Evolutionary conservation across 164 flowering plant species (phyloP).

Genomic region (Akebia trifoliata): DNA sequence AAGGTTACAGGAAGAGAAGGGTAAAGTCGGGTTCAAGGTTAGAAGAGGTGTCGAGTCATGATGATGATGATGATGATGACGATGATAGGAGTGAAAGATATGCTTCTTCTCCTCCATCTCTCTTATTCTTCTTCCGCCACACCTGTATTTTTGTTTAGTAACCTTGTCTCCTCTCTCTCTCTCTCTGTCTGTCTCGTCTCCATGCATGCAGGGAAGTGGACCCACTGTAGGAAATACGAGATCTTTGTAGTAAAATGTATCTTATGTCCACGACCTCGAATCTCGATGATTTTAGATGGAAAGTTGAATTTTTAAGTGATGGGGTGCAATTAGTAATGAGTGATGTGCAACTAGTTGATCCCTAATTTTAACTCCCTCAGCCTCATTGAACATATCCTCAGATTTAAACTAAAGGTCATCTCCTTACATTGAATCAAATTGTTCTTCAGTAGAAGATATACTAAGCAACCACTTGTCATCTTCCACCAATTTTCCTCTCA

Average conservation of each 20-base stretch:
- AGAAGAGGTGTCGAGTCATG: not conserved
- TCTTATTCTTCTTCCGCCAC: slow-evolving; percentile 4
- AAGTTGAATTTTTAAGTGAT: no score
- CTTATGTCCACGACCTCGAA: no score
- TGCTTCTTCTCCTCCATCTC: slow-evolving; percentile 11
- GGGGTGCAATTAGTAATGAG: no score
- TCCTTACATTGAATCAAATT: slow-evolving; percentile 81
- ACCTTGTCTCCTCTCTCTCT: slow-evolving; percentile 9
- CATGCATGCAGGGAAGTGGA: slow-evolving; percentile 6
- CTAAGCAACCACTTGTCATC: not conserved
- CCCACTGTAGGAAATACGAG: no score
- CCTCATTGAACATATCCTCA: slow-evolving; percentile 84
- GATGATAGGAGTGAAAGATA: not conserved
- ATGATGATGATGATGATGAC: not conserved
- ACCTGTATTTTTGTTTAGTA: slow-evolving; percentile 3
- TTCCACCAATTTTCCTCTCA: not conserved
- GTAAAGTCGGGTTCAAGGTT: slow-evolving; percentile 10
- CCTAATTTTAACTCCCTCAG: slow-evolving; percentile 84
- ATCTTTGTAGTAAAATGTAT: not conserved
- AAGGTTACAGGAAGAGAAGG: no score
- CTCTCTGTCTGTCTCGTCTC: slow-evolving; percentile 1
- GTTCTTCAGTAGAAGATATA: slow-evolving; percentile 95
- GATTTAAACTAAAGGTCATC: slow-evolving; percentile 92
- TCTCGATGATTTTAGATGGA: no score
- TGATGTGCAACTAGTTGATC: no score